Evolutionary conservation across 164 flowering plant species (phyloP), one percentile per base, ranked within the genome.

Genomic region (Aristolochia contorta): DNA sequence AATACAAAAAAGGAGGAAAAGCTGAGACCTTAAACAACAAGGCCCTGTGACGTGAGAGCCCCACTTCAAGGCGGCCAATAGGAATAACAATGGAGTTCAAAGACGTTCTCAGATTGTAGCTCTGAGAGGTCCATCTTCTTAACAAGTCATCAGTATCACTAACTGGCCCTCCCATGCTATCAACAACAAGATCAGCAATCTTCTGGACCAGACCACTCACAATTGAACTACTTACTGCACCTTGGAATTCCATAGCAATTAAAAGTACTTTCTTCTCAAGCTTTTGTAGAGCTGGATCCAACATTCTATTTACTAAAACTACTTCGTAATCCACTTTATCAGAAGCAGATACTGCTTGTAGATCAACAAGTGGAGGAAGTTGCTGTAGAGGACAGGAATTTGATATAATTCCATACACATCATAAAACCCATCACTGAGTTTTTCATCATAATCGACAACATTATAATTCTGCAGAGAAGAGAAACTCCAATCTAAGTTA

Each of bases 1-100:
- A 54, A 24, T 24, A 54, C 4, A 41, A 32, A 30, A 32, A 37
- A 37, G 43, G 7, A 37, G 23, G 3, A 13, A 20, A 12, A 32
- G 43, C 37, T 19, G 24, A 22, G 61, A 93, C 99, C 99, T 93
- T 93, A 74, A 93, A 93, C 51, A 93, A 95, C 76, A 93, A 72
- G 67, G 99, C 97, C 63, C 99, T 75, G 69, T 93, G 99, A 47
- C 96, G 99, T 50, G 99, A 86, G 77, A 88, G 90, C 54, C 99
- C 99, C 78, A 86, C 61, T 74, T 86, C 88, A 63, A 93, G 85
- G 65, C 73, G 67, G 43, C 99, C 99, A 70, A 93, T 90, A 47
- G 97, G 99, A 63, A 93, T 82, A 54, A 86, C 77, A 63, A 78
- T 69, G 49, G 79, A 72, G 56, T 82, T 86, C 32, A 81, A 69